These are phyloP conservation scores for Helenozyma baotianmanensis DNA, from an alignment of 805 yeast species.

Conservation along the genomic window DNA sequence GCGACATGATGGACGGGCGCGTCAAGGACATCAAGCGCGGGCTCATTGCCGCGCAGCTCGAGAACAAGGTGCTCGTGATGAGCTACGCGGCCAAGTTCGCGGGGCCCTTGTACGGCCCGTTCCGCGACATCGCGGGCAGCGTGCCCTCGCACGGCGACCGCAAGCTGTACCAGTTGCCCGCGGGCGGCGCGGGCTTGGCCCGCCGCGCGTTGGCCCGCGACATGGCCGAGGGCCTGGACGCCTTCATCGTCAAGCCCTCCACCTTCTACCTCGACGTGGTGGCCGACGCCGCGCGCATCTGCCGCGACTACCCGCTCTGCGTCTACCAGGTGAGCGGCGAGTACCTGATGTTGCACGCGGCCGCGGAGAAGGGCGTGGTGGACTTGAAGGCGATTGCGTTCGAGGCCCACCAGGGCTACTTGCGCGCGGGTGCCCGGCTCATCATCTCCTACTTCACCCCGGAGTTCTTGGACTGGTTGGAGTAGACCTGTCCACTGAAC, in stretches of 20 bases:
- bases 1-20: conserved; percentile 97
- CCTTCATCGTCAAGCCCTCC: conserved; percentile 91
- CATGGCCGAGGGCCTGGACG: conserved; percentile 90
- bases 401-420: conserved; percentile 85
- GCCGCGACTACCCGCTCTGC: conserved; percentile 82
- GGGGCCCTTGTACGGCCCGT: conserved; percentile 92
- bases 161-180: conserved; percentile 87
- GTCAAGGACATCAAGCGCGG: conserved; percentile 83
- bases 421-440: conserved; percentile 93
- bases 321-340: conserved; percentile 98
- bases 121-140: conserved; percentile 95
- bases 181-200: conserved; percentile 90
- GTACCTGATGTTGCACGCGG: conserved; percentile 96
- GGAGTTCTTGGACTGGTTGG: conserved; percentile 90
- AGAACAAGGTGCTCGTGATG: conserved; percentile 85
- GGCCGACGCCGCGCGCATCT: conserved; percentile 78
- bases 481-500: too few species aligned
- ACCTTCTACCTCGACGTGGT: conserved; percentile 91
- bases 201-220: conserved; percentile 87
- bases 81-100: conserved; percentile 92
- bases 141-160: conserved; percentile 89
- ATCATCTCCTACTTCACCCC: conserved; percentile 93
- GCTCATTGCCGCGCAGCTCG: conserved; percentile 71
- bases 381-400: conserved; percentile 79
- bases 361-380: conserved; percentile 90